Evolutionary conservation across 1,284 basidiomycete genomes (phyloP), one percentile per base, ranked within the genome.

Genomic region (Bondarzewia mesenterica): DNA sequence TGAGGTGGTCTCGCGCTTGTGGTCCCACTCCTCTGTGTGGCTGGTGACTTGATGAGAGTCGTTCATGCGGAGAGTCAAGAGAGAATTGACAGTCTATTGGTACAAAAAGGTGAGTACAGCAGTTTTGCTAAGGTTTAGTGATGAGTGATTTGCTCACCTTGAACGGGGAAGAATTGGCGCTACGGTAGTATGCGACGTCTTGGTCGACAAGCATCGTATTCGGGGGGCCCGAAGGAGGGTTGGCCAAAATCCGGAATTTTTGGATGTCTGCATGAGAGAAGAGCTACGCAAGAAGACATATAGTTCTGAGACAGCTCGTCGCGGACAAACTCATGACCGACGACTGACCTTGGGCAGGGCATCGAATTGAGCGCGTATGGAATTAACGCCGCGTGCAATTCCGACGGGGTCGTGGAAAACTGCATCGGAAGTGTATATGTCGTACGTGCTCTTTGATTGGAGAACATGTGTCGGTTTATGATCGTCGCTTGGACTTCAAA

Each of bases 351-450:
- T 74, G 5, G 66, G 66, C 2, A 77, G 61, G 4, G 63, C 74
- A 25, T 74, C 63, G 58, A 77, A 77, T 51, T 76, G 75, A 1
- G 68, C 64, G 22, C 67, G 65, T 41, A 77, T 73, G 8, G 70
- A 64, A 25, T 62, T 60, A 12, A 63, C 50, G 6, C 74, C 75
- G 45, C 70, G 58, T 6, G 73, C 71, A 47, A 74, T 71, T 20
- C 74, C 74, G 44, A 75, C 57, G n/a, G 73, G 73, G 54, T 75
- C 73, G 48, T 73, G 70, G 54, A 77, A 77, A 42, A 71, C 59
- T 1, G 72, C 72, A 29, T 74, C 60, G 20, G 60, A 49, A 7
- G 70, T 52, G 48, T 76, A 77, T 5, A 74, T 66, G 44, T 64
- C 61, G 53, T 75, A 77, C 1, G 73, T 68, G 16, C 49, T 62